phyloP scores from a whole-genome alignment of 345 rosid species.

The Salix udensis region DNA sequence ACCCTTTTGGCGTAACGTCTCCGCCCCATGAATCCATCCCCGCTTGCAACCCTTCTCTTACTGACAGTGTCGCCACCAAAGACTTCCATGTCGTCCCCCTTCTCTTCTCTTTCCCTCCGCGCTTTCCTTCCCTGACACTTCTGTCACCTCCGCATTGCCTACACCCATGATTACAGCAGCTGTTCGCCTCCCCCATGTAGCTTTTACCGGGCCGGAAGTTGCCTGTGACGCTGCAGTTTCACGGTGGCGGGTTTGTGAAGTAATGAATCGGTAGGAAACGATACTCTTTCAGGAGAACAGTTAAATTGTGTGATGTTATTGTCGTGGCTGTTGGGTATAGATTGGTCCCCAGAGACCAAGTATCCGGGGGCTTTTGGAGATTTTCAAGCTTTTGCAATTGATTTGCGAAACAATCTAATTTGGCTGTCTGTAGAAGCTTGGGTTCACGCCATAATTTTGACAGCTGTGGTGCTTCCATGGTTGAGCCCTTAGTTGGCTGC shows the following conservation, averaged over 20 bases:
- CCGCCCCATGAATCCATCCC: slow-evolving; percentile 77
- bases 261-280: slow-evolving; percentile 84
- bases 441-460: slow-evolving; percentile 69
- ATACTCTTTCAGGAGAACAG: slow-evolving; percentile 66
- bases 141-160: slow-evolving; percentile 29
- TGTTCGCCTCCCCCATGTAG: background rate
- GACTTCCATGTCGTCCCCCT: slow-evolving; percentile 91
- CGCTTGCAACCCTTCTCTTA: slow-evolving; percentile 71
- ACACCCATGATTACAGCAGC: background rate
- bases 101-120: slow-evolving; percentile 72
- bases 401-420: slow-evolving; percentile 93
- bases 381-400: slow-evolving; percentile 78
- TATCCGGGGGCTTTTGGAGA: slow-evolving; percentile 88
- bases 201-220: slow-evolving; percentile 51
- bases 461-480: slow-evolving; percentile 82
- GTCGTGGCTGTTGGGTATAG: slow-evolving; percentile 92
- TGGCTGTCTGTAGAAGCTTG: slow-evolving; percentile 77
- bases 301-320: slow-evolving; percentile 74
- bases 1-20: slow-evolving; percentile 64
- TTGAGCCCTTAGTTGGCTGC: slow-evolving; percentile 96
- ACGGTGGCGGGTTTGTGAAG: slow-evolving; percentile 96
- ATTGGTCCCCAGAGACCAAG: slow-evolving; percentile 83
- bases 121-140: slow-evolving; percentile 91
- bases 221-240: slow-evolving; percentile 84
- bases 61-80: slow-evolving; percentile 90